Conservation (phyloP, 2,329 filamentous ascomycete genomes). For the Arthrocladium fulminans region DNA sequence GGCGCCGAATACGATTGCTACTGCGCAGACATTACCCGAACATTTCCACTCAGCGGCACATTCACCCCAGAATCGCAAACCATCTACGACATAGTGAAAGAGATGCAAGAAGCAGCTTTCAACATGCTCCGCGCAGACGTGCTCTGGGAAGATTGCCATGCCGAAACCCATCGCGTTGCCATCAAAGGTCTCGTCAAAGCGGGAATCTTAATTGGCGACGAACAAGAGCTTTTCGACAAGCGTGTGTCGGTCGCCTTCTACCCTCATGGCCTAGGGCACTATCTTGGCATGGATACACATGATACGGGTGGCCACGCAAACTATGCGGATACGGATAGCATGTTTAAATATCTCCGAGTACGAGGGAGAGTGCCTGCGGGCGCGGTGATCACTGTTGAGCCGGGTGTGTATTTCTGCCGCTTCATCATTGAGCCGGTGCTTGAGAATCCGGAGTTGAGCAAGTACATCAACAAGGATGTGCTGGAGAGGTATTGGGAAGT, state of each 20-base stretch:
- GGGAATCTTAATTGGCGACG: constrained; percentile 60
- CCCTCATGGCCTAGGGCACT: constrained; percentile 83
- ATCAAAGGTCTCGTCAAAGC: constrained; percentile 61
- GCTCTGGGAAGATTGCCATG: constrained; percentile 62
- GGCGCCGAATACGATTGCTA: constrained; percentile 80
- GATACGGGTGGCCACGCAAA: constrained; percentile 73
- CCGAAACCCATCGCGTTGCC: constrained; percentile 63
- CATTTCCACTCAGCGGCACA: constrained; percentile 64
- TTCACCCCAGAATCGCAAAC: constrained; percentile 61
- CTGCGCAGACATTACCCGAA: constrained; percentile 81
- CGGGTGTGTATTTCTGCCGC: constrained; percentile 77
- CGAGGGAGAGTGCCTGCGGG: constrained; percentile 65
- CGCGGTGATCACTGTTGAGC: constrained; percentile 88
- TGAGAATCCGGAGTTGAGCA: constrained; percentile 59
- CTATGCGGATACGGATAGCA: constrained; percentile 66
- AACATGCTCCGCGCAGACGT: constrained; percentile 58
- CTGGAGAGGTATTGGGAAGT: constrained; percentile 77
- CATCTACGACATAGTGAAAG: constrained; percentile 68
- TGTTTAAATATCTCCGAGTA: constrained; percentile 82
- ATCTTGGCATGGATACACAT: constrained; percentile 87
- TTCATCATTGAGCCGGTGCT: constrained; percentile 81
- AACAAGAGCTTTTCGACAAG: constrained; percentile 64
- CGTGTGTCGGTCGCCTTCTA: constrained; percentile 85
- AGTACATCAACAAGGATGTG: constrained; percentile 66
- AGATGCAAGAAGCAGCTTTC: constrained; percentile 74